Evolutionary conservation across 2,329 filamentous ascomycete species (phyloP).

Genomic region (Lecanoromycetidae sp.): DNA sequence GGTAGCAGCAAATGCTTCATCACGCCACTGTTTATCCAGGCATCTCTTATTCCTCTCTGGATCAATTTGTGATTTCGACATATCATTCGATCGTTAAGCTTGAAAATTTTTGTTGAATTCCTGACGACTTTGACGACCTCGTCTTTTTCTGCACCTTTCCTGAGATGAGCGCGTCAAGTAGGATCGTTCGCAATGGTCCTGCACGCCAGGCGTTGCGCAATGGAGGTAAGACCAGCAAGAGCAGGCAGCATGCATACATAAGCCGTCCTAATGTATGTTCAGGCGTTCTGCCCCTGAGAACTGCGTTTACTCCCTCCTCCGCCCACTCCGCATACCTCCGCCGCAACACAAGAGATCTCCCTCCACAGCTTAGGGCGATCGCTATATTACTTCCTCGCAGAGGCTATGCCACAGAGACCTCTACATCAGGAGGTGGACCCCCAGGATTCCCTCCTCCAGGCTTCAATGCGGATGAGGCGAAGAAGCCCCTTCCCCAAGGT

Average conservation of each 20-base stretch:
- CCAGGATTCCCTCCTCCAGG: slow-evolving; percentile 66
- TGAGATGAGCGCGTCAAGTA: slow-evolving; percentile 16
- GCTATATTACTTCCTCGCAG: slow-evolving; percentile 45
- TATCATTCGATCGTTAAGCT: too few relatives aligned
- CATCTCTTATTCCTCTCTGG: too few relatives aligned
- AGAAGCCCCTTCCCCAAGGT: slow-evolving; percentile 63
- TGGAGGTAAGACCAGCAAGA: not conserved
- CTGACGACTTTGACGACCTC: too few relatives aligned
- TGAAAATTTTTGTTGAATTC: too few relatives aligned
- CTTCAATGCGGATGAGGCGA: slow-evolving; percentile 81
- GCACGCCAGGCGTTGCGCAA: slow-evolving; percentile 7
- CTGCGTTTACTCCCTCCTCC: slow-evolving; percentile 4
- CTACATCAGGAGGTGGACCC: slow-evolving; percentile 34
- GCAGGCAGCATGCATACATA: not conserved
- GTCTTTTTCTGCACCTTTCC: not conserved
- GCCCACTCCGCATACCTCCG: slow-evolving; percentile 15
- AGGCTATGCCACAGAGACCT: slow-evolving; percentile 45
- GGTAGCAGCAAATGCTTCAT: too few relatives aligned
- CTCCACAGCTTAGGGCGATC: slow-evolving; percentile 42
- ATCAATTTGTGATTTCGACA: too few relatives aligned
- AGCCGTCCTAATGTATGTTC: not conserved
- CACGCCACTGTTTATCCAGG: too few relatives aligned
- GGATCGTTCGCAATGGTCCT: slow-evolving; percentile 13
- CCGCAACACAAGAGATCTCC: slow-evolving; percentile 25
- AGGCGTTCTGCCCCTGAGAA: slow-evolving; percentile 9